Evolutionary conservation across 257 asterid genomes (phyloP), one percentile per base, ranked within the genome.

Genomic region (Solanum pennellii): DNA sequence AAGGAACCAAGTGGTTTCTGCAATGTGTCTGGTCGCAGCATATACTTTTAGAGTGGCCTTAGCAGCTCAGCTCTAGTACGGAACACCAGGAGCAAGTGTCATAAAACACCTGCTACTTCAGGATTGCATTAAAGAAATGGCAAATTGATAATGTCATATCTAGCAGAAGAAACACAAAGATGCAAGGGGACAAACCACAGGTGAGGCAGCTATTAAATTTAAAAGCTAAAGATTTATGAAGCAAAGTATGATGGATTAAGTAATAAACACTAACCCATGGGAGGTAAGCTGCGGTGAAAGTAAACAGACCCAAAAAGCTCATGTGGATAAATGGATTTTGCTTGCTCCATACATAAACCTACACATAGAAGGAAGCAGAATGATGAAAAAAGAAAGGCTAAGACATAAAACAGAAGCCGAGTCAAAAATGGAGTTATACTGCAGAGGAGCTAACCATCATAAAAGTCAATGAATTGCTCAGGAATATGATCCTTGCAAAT

Each of bases 301-400:
- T 97, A 90, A 97, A 97, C 10, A 97, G 95, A 87, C 99, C 99
- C 94, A 97, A 91, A 90, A 97, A 97, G 92, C 98, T 97, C 99
- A 97, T 97, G 90, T 94, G 99, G 92, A 96, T 95, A 93, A 68
- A 97, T 1, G 99, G 99, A 87, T 97, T 97, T 94, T 97, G 99
- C 94, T 97, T 97, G 94, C 99, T 96, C 99, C 99, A 97, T 83
- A 97, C 99, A 90, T 97, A 97, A 75, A 97, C 99, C 99, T 97
- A 89, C 10, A 89, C n/a, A 86, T 23, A 72, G 56, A 35, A 47
- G 41, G 71, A 86, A 86, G 37, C 68, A 69, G 59, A 47, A 49
- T 12, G 41, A 72, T 86, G 35, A 86, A 90, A 41, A 90, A 25
- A 44, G 49, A 73, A 18, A 83, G 68, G 79, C 52, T 37, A 42